Evolutionary conservation across 805 yeast genomes (phyloP).

Genomic region (Yamadazyma akitaensis): DNA sequence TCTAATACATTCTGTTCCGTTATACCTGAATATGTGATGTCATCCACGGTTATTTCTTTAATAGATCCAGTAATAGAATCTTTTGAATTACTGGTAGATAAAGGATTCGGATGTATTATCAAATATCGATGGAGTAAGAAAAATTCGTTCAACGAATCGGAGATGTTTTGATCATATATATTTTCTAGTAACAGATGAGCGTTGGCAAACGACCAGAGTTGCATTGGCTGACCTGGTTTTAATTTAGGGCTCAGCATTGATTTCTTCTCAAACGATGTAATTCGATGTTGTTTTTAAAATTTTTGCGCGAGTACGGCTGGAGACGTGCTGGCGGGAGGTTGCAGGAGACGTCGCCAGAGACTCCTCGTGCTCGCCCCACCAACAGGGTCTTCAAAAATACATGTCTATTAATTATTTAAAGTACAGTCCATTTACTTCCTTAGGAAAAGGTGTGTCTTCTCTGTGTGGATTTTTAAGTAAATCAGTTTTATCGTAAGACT

Average conservation of each 20-base stretch:
- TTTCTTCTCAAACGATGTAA: neutral
- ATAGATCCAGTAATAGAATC: conserved; percentile 5
- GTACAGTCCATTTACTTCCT: conserved; percentile 6
- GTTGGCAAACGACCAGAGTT: conserved; percentile 39
- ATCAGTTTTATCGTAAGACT: conserved; percentile 11
- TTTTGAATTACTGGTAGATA: conserved; percentile 9
- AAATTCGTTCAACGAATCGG: conserved; percentile 40
- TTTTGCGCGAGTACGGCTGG: conserved; percentile 1
- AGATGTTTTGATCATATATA: conserved; percentile 27
- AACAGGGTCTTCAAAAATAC: neutral
- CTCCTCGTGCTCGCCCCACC: neutral
- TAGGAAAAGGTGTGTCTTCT: conserved; percentile 6
- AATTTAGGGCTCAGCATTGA: conserved; percentile 1
- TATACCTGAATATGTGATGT: conserved; percentile 34
- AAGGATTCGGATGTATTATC: conserved; percentile 31
- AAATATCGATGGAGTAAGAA: conserved; percentile 29
- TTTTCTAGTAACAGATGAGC: conserved; percentile 32
- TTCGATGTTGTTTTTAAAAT: conserved; percentile 6
- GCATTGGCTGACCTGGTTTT: conserved; percentile 33
- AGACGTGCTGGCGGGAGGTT: neutral
- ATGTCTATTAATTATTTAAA: neutral
- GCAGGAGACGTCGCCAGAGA: no score
- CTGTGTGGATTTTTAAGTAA: neutral
- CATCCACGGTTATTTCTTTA: conserved; percentile 39
- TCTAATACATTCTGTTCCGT: conserved; percentile 31